Conservation (phyloP, 1,284 basidiomycete species). For the Tilletia horrida region DNA sequence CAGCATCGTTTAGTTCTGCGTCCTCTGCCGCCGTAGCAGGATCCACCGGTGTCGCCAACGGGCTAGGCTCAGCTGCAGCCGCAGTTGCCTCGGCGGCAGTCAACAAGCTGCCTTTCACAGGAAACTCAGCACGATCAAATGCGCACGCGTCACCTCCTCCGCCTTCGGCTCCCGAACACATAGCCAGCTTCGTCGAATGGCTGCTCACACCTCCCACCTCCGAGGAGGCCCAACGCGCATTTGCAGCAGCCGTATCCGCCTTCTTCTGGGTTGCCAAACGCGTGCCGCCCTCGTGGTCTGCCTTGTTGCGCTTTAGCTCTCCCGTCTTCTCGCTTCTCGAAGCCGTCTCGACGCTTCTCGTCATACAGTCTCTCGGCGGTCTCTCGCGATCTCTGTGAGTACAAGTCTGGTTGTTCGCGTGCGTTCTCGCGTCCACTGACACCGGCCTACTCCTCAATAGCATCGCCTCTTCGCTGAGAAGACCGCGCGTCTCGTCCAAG, state of each 20-base stretch:
- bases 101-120: conserved; percentile 5
- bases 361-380: conserved; percentile 42
- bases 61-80: neutral
- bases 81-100: neutral
- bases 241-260: conserved; percentile 28
- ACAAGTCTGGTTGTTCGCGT: neutral
- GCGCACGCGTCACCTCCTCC: neutral
- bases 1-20: neutral
- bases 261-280: conserved; percentile 40
- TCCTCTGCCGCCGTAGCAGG: neutral
- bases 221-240: conserved; percentile 15
- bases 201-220: neutral
- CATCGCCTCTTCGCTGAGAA: conserved; percentile 13
- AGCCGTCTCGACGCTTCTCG: conserved; percentile 50
- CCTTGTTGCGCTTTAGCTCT: conserved; percentile 42
- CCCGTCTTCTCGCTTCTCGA: conserved; percentile 53
- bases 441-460: neutral
- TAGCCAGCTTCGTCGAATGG: conserved; percentile 1
- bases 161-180: neutral
- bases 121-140: neutral
- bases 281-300: conserved; percentile 49
- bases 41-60: neutral
- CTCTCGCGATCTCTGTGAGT: conserved; percentile 38
- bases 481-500: conserved; percentile 9
- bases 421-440: neutral